phyloP scores from a whole-genome alignment of 805 yeast genomes.

The Ogataea henricii region DNA sequence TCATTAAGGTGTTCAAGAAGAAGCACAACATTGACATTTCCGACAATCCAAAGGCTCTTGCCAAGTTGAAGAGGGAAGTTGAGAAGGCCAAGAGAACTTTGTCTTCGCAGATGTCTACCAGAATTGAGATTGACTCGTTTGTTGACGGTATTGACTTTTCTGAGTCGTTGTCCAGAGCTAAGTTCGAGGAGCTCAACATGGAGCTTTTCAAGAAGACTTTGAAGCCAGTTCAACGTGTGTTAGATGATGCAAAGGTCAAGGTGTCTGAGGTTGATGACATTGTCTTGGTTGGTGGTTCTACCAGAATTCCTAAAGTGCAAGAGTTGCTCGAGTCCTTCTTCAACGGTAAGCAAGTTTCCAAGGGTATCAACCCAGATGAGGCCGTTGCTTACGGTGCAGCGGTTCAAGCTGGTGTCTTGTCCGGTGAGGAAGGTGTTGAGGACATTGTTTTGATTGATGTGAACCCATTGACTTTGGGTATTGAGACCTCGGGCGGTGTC shows the following conservation, averaged over 20 bases:
- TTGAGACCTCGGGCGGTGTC: slow-evolving; percentile 96
- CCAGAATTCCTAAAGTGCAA: slow-evolving; percentile 98
- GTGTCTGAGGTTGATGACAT: slow-evolving; percentile 90
- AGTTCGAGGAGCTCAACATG: slow-evolving; percentile 94
- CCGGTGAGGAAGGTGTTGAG: slow-evolving; percentile 94
- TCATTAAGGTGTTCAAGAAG: slow-evolving; percentile 86
- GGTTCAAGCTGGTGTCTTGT: slow-evolving; percentile 96
- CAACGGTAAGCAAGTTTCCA: slow-evolving; percentile 93
- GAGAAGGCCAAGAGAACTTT: slow-evolving; percentile 97
- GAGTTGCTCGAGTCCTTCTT: slow-evolving; percentile 87
- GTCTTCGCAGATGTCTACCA: slow-evolving; percentile 92
- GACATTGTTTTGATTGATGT: slow-evolving; percentile 90
- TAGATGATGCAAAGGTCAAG: slow-evolving; percentile 88
- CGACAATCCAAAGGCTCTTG: slow-evolving; percentile 80
- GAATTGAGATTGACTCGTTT: slow-evolving; percentile 94
- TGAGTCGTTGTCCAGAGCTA: slow-evolving; percentile 94
- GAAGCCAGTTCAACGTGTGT: slow-evolving; percentile 94
- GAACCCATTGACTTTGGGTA: slow-evolving; percentile 91
- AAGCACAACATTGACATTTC: slow-evolving; percentile 85
- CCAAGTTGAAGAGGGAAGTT: slow-evolving; percentile 95
- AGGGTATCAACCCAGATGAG: slow-evolving; percentile 98
- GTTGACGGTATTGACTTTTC: slow-evolving; percentile 94
- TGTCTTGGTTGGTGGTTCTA: slow-evolving; percentile 98
- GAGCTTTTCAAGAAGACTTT: slow-evolving; percentile 92
- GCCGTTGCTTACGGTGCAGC: slow-evolving; percentile 99